A percentile compares a stretch with the other conserved stretches of the same genome.
phyloP scores from a whole-genome alignment of 129 eudicot genomes.

The Apium graveolens region DNA sequence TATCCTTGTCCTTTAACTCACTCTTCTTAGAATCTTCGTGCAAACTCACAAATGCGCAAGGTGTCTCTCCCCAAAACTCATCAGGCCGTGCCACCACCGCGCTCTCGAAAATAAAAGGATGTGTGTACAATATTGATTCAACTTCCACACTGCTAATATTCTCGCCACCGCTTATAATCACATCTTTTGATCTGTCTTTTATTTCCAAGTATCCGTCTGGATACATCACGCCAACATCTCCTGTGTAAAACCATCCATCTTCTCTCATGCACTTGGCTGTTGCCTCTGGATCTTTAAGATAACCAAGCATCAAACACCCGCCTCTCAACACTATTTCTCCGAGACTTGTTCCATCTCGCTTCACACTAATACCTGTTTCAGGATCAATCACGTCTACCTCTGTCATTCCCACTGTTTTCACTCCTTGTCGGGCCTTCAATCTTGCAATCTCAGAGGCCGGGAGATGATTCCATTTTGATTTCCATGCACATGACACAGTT shows the following conservation, averaged over 20 bases:
- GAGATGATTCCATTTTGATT: slow-evolving; percentile 1
- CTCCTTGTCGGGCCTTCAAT: slow-evolving; percentile 7
- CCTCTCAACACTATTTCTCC: slow-evolving; percentile 11
- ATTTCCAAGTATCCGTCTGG: slow-evolving; percentile 67
- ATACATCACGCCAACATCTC: slow-evolving; percentile 39
- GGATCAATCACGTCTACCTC: slow-evolving; percentile 4
- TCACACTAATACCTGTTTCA: slow-evolving; percentile 1
- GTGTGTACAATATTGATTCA: slow-evolving; percentile 54
- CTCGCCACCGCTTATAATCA: slow-evolving; percentile 59
- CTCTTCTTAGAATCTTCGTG: slow-evolving; percentile 15
- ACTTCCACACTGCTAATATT: slow-evolving; percentile 70
- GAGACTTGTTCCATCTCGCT: not conserved
- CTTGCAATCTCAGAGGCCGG: not conserved
- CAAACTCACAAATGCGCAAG: slow-evolving; percentile 60
- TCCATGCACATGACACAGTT: not conserved
- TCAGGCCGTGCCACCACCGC: slow-evolving; percentile 73
- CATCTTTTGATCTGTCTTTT: slow-evolving; percentile 59
- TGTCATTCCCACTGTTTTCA: slow-evolving; percentile 6
- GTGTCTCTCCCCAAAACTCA: slow-evolving; percentile 71
- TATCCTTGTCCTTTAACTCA: slow-evolving; percentile 23
- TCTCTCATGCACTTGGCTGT: slow-evolving; percentile 8
- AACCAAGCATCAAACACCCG: slow-evolving; percentile 6
- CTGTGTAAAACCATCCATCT: slow-evolving; percentile 6
- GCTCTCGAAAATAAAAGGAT: slow-evolving; percentile 51
- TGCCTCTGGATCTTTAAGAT: slow-evolving; percentile 4